phyloP scores from a whole-genome alignment of 306 rosid species.

The Hippophae tibetana region DNA sequence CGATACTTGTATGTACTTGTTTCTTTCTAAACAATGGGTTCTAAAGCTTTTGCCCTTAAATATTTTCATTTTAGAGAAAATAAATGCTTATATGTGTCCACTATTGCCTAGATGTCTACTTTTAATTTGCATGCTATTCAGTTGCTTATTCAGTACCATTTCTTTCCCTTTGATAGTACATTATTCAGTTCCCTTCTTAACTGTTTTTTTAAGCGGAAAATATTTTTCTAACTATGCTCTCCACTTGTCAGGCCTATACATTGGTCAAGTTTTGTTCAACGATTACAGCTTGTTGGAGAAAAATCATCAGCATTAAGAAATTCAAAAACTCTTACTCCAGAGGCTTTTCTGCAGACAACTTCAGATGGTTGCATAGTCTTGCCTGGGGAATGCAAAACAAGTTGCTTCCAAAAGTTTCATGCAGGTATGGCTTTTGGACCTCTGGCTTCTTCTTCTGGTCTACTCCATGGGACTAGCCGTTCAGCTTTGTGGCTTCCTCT shows the following conservation, averaged over 20 bases:
- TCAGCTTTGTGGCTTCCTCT: constrained; percentile 97
- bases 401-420: constrained; percentile 55
- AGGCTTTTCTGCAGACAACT: constrained; percentile 45
- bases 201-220: neutral
- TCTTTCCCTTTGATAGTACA: neutral
- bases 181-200: constrained; percentile 1
- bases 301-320: constrained; percentile 64
- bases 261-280: constrained; percentile 58
- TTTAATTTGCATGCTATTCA: neutral
- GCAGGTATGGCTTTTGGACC: constrained; percentile 67
- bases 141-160: neutral
- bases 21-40: constrained; percentile 8
- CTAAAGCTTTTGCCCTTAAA: neutral
- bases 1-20: constrained; percentile 54
- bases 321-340: constrained; percentile 57
- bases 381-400: constrained; percentile 55
- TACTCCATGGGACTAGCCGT: constrained; percentile 58
- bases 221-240: constrained; percentile 13
- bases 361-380: constrained; percentile 38
- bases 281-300: constrained; percentile 49
- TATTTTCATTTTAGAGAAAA: constrained; percentile 3
- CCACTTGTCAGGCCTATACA: constrained; percentile 56
- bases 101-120: neutral
- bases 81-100: neutral
- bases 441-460: constrained; percentile 65